Conservation (phyloP, 2,329 filamentous ascomycete species). For the Fusarium sp. region DNA sequence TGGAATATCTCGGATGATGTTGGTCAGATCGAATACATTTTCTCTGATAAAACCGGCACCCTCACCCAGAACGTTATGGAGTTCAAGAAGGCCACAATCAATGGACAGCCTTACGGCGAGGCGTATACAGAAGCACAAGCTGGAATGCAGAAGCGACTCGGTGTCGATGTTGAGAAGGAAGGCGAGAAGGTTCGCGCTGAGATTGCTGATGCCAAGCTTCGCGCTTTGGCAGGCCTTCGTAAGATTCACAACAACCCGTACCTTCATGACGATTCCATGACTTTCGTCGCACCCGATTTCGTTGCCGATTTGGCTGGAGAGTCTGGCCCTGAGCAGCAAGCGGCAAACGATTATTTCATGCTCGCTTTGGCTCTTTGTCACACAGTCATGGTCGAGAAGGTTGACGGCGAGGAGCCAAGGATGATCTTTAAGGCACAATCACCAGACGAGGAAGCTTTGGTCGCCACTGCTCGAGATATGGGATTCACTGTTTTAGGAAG, state of each 20-base stretch:
- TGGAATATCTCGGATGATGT: conserved; percentile 99
- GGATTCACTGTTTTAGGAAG: conserved; percentile 92
- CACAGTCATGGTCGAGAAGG: conserved; percentile 91
- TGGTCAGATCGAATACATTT: conserved; percentile 98
- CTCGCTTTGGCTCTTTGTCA: conserved; percentile 94
- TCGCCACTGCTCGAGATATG: conserved; percentile 93
- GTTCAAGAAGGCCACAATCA: conserved; percentile 98
- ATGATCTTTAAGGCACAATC: conserved; percentile 98
- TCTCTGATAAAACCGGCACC: conserved; percentile 97
- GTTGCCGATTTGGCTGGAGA: conserved; percentile 84
- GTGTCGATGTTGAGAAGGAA: conserved; percentile 87
- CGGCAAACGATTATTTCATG: conserved; percentile 91
- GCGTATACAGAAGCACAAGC: conserved; percentile 97
- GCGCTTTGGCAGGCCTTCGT: conserved; percentile 79
- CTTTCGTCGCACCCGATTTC: conserved; percentile 92
- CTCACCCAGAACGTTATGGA: conserved; percentile 99
- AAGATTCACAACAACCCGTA: conserved; percentile 90
- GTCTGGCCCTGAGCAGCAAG: conserved; percentile 80
- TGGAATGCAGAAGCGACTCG: conserved; percentile 93
- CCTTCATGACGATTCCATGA: conserved; percentile 87
- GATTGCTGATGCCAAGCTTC: conserved; percentile 81
- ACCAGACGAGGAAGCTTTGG: conserved; percentile 93
- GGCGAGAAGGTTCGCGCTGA: conserved; percentile 77
- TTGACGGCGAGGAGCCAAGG: conserved; percentile 88
- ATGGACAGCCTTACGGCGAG: conserved; percentile 95